These are phyloP conservation scores for Apiospora saccharicola DNA, from an alignment of 2,329 filamentous ascomycete species.

Conservation along the genomic window DNA sequence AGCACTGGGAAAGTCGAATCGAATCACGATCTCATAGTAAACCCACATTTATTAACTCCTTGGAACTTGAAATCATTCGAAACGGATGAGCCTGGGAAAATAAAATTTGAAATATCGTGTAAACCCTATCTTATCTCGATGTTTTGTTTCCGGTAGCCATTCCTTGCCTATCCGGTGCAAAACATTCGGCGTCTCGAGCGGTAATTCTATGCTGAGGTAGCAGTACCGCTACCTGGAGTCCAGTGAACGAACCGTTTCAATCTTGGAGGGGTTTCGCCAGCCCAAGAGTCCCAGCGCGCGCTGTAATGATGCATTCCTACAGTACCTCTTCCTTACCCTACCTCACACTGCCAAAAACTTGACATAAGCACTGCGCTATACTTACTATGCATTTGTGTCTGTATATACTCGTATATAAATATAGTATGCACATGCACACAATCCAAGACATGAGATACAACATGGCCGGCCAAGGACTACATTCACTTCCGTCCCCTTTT, in stretches of 20 bases:
- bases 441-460: neutral
- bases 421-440: neutral
- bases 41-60: neutral
- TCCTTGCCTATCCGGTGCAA: conserved; percentile 15
- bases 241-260: conserved; percentile 10
- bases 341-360: neutral
- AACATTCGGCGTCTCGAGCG: conserved; percentile 20
- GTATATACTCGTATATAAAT: neutral
- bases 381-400: neutral
- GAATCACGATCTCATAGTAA: conserved; percentile 14
- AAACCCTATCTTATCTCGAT: conserved; percentile 20
- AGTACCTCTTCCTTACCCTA: too few relatives aligned
- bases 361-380: neutral
- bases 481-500: neutral
- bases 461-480: neutral
- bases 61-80: conserved; percentile 21
- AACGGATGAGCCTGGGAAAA: conserved; percentile 11
- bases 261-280: conserved; percentile 12
- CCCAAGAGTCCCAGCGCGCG: neutral
- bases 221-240: neutral
- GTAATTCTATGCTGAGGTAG: conserved; percentile 8
- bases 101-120: conserved; percentile 16
- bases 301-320: conserved; percentile 4
- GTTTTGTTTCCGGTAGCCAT: conserved; percentile 17
- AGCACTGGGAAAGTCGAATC: neutral